These are phyloP conservation scores for Tuber microsphaerosporum DNA, from an alignment of 495 filamentous ascomycete species.

Conservation along the genomic window DNA sequence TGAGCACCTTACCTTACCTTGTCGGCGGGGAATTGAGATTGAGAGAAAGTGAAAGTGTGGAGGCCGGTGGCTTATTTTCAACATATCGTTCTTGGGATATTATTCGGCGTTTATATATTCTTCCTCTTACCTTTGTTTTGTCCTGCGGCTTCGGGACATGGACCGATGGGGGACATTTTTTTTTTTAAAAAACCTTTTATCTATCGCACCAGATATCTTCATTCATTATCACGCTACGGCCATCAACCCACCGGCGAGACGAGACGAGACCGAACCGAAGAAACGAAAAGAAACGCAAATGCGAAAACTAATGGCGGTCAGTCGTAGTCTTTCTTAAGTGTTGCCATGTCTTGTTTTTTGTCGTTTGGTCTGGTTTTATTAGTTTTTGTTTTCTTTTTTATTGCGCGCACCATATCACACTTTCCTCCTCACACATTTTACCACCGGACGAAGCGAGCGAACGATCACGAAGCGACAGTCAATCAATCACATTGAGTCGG, in stretches of 20 bases:
- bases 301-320: not conserved
- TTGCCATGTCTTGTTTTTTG: not conserved
- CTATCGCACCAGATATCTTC: not conserved
- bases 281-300: not conserved
- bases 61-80: not conserved
- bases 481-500: not conserved
- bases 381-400: not conserved
- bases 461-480: not conserved
- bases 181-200: not conserved
- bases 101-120: conserved; percentile 6
- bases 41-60: conserved; percentile 1
- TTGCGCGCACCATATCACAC: not conserved
- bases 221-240: not conserved
- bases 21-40: not conserved
- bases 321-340: conserved; percentile 5
- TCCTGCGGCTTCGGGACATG: not conserved
- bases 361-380: not conserved
- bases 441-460: not conserved
- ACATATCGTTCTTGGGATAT: not conserved
- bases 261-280: not conserved
- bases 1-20: conserved; percentile 3
- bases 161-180: not conserved
- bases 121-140: not conserved
- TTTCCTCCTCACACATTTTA: not conserved
- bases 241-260: not conserved